Conservation (phyloP, 352 stramenopile species). For the Phytophthora parvispora region DNA sequence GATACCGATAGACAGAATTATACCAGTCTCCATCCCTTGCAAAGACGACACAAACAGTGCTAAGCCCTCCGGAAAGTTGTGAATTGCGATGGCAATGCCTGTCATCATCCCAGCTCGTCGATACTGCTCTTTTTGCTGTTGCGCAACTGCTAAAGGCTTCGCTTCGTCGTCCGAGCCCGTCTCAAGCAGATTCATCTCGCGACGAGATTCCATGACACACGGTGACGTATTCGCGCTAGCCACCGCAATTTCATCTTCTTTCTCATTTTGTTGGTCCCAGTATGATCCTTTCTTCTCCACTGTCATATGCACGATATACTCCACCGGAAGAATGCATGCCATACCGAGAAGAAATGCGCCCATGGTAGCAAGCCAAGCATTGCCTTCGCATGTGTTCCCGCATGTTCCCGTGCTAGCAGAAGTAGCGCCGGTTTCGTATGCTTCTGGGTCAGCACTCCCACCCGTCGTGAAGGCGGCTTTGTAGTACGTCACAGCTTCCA, state of each 20-base stretch:
- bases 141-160: constrained; percentile 12
- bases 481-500: constrained; percentile 69
- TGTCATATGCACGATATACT: constrained; percentile 45
- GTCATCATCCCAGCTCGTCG: constrained; percentile 92
- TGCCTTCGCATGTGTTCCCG: constrained; percentile 64
- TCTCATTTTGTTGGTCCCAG: constrained; percentile 29
- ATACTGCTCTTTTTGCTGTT: constrained; percentile 56
- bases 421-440: constrained; percentile 65
- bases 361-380: constrained; percentile 70
- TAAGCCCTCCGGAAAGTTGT: constrained; percentile 96
- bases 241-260: constrained; percentile 11
- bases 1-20: constrained; percentile 95
- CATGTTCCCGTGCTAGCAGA: constrained; percentile 52
- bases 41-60: constrained; percentile 96
- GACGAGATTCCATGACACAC: constrained; percentile 20
- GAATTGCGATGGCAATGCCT: constrained; percentile 78
- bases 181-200: constrained; percentile 29
- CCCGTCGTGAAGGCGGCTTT: constrained; percentile 64
- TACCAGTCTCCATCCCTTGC: constrained; percentile 89
- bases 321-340: constrained; percentile 72
- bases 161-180: constrained; percentile 16
- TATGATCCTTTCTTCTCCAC: constrained; percentile 35
- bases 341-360: constrained; percentile 68
- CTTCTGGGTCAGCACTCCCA: constrained; percentile 65
- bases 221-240: constrained; percentile 18